Conservation (phyloP, 2,329 filamentous ascomycete species). For the Fusarium protoensiforme region DNA sequence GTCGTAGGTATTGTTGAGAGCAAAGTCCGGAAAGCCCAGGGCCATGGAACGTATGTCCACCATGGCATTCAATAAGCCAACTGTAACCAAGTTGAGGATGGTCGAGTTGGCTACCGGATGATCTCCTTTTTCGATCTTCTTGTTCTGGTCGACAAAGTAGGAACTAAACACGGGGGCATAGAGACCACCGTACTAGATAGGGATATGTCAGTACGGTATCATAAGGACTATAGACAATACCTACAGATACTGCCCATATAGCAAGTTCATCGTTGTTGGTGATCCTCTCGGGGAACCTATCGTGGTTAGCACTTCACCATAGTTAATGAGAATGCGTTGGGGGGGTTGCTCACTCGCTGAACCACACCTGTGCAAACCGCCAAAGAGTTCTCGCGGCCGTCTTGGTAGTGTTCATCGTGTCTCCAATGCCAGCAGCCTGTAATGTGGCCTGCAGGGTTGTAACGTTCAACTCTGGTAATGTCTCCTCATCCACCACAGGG, state of each 20-base stretch:
- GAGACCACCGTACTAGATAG: constrained; percentile 65
- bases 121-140: constrained; percentile 41
- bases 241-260: constrained; percentile 67
- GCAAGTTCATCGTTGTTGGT: constrained; percentile 64
- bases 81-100: constrained; percentile 61
- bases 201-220: neutral
- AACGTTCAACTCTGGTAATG: constrained; percentile 11
- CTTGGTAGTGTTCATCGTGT: constrained; percentile 58
- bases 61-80: constrained; percentile 76
- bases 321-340: neutral
- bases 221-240: neutral
- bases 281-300: constrained; percentile 64
- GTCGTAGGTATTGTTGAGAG: constrained; percentile 72
- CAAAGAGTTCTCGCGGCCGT: constrained; percentile 65
- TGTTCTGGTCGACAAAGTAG: constrained; percentile 68
- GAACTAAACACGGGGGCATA: constrained; percentile 71
- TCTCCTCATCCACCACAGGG: neutral
- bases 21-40: constrained; percentile 63
- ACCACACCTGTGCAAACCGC: constrained; percentile 70
- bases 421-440: neutral
- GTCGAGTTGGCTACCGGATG: constrained; percentile 53
- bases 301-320: neutral
- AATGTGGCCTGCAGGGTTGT: constrained; percentile 18
- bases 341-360: constrained; percentile 47
- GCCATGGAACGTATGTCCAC: constrained; percentile 71